Evolutionary conservation across 352 stramenopile genomes (phyloP).

Genomic region (Phytophthora podocarpi): DNA sequence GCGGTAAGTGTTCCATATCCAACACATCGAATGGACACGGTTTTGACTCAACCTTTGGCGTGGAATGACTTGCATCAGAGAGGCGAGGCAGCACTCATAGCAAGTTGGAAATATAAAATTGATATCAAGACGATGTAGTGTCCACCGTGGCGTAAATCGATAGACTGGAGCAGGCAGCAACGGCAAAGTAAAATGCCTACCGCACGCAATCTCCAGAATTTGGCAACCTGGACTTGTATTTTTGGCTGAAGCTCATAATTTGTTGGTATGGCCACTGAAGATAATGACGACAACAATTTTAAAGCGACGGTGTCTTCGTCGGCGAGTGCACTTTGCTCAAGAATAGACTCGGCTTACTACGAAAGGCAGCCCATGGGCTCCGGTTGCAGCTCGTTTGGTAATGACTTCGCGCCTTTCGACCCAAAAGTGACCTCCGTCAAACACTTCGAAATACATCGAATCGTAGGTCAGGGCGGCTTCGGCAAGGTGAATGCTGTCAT

Average conservation of each 20-base stretch:
- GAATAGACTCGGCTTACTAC: neutral
- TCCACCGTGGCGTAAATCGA: too few relatives aligned
- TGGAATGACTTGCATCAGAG: slow-evolving; percentile 1
- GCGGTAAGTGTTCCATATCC: slow-evolving; percentile 33
- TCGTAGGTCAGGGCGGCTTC: slow-evolving; percentile 72
- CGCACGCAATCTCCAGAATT: too few relatives aligned
- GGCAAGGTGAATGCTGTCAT: slow-evolving; percentile 81
- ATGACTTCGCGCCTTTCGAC: slow-evolving; percentile 27
- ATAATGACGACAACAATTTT: neutral
- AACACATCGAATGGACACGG: too few relatives aligned
- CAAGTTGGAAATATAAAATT: slow-evolving; percentile 27
- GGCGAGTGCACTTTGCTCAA: too few relatives aligned
- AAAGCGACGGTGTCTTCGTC: too few relatives aligned
- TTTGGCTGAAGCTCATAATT: neutral
- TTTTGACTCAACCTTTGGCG: neutral
- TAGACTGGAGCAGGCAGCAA: too few relatives aligned
- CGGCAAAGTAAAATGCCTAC: too few relatives aligned
- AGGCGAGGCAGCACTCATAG: slow-evolving; percentile 19
- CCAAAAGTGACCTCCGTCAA: slow-evolving; percentile 53
- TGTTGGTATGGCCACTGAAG: neutral
- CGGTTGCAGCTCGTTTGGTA: slow-evolving; percentile 39
- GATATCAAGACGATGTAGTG: neutral
- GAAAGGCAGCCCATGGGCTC: slow-evolving; percentile 39
- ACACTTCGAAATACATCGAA: slow-evolving; percentile 72
- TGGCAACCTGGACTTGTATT: slow-evolving; percentile 13